phyloP scores from a whole-genome alignment of 2,329 filamentous ascomycete species.

The Chaetomiaceae sp. region DNA sequence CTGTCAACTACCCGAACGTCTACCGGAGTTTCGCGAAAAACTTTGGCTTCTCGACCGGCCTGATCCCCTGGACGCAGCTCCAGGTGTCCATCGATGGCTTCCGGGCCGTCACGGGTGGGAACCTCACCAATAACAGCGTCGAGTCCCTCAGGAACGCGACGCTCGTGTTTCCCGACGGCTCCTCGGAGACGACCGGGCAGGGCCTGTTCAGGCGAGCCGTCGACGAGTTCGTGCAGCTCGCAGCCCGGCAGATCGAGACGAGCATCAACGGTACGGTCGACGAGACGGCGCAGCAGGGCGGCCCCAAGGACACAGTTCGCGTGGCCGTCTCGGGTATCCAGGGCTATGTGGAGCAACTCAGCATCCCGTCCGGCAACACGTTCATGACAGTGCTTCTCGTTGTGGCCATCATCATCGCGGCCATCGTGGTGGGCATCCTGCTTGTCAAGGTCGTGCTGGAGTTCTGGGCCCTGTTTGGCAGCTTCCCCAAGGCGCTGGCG shows the following conservation, averaged over 20 bases:
- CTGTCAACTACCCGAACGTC: conserved; percentile 77
- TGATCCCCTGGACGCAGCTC: conserved; percentile 77
- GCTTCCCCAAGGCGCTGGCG: conserved; percentile 71
- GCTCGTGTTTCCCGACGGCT: conserved; percentile 62
- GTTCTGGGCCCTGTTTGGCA: conserved; percentile 83
- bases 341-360: conserved; percentile 75
- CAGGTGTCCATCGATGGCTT: conserved; percentile 82
- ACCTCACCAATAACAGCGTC: conserved; percentile 76
- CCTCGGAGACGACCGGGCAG: conserved; percentile 37
- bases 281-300: conserved; percentile 17
- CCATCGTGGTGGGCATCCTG: conserved; percentile 79
- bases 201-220: conserved; percentile 45
- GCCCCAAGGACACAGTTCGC: conserved; percentile 34
- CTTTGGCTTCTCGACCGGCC: conserved; percentile 84
- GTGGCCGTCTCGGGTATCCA: conserved; percentile 68
- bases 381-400: conserved; percentile 94
- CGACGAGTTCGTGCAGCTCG: conserved; percentile 43
- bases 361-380: conserved; percentile 81
- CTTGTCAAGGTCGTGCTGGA: conserved; percentile 90
- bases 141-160: conserved; percentile 70
- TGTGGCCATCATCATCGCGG: conserved; percentile 79
- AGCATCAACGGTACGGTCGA: conserved; percentile 37
- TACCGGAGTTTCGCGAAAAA: conserved; percentile 90
- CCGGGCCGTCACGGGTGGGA: conserved; percentile 74
- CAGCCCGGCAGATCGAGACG: conserved; percentile 48